A percentile compares a stretch with the other conserved stretches of the same genome.
These are phyloP conservation scores for Leptoxyphium fumago DNA, from an alignment of 2,329 filamentous ascomycete species.

Conservation along the genomic window DNA sequence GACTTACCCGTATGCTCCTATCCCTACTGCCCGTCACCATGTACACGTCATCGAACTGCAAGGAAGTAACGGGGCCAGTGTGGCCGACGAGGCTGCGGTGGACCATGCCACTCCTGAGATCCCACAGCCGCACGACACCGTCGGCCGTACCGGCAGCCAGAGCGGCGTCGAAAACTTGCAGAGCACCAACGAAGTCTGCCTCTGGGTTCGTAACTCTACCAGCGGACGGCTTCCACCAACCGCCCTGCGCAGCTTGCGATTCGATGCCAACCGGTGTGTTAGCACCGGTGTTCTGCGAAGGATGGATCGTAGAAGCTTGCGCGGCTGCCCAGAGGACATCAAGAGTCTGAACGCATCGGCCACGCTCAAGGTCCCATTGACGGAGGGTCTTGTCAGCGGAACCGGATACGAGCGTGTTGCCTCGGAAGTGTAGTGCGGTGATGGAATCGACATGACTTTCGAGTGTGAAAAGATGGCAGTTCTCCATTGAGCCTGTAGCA, in stretches of 20 bases:
- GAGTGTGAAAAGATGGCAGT: constrained; percentile 79
- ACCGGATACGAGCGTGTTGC: constrained; percentile 81
- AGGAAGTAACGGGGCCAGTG: constrained; percentile 80
- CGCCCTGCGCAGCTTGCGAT: constrained; percentile 7
- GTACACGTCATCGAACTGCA: constrained; percentile 94
- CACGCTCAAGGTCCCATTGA: constrained; percentile 94
- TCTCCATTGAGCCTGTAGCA: constrained; percentile 56
- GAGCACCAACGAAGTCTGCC: constrained; percentile 83
- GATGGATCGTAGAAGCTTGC: constrained; percentile 56
- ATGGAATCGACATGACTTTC: constrained; percentile 88
- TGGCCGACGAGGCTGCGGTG: constrained; percentile 90
- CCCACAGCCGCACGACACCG: constrained; percentile 93
- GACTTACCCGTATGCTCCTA: constrained; percentile 78
- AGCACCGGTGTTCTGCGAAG: constrained; percentile 14
- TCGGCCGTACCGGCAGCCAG: constrained; percentile 93
- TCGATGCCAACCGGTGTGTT: constrained; percentile 1
- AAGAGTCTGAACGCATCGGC: constrained; percentile 91
- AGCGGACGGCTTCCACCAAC: constrained; percentile 57
- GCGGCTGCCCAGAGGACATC: constrained; percentile 97
- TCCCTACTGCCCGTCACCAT: constrained; percentile 87
- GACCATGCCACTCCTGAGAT: constrained; percentile 92
- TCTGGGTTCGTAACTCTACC: constrained; percentile 42
- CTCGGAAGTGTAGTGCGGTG: constrained; percentile 80
- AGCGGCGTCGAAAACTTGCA: constrained; percentile 93
- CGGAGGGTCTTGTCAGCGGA: constrained; percentile 94